Evolutionary conservation across 2,329 filamentous ascomycete genomes (phyloP).

Genomic region (Orbilia ellipsospora): DNA sequence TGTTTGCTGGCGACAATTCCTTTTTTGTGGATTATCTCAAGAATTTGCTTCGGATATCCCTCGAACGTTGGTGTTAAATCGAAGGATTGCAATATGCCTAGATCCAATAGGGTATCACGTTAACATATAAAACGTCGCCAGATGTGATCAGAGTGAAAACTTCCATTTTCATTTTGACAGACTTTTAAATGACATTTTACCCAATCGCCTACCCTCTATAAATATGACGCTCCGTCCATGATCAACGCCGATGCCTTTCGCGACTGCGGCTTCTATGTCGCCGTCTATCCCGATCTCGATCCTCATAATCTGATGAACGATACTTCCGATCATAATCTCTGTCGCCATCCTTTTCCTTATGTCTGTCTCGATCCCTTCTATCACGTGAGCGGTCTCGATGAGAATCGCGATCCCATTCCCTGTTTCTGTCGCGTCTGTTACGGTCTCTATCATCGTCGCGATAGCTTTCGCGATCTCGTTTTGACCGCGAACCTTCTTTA

Average conservation of each 20-base stretch:
- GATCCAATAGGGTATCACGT: too few species aligned
- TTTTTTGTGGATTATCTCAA: too few species aligned
- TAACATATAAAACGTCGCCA: too few species aligned
- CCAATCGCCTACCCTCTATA: too few species aligned
- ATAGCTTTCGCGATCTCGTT: constrained; percentile 61
- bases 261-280: constrained; percentile 56
- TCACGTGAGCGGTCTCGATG: constrained; percentile 60
- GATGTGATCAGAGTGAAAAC: too few species aligned
- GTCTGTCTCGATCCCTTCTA: constrained; percentile 58
- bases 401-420: constrained; percentile 56
- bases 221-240: too few species aligned
- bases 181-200: too few species aligned
- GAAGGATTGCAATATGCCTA: too few species aligned
- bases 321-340: constrained; percentile 52
- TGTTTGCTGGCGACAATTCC: too few species aligned
- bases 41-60: too few species aligned
- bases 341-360: constrained; percentile 38
- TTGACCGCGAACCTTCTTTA: constrained; percentile 61
- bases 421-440: constrained; percentile 54
- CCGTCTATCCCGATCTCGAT: constrained; percentile 52
- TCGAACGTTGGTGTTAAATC: too few species aligned
- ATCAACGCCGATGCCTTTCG: constrained; percentile 37
- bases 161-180: too few species aligned
- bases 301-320: constrained; percentile 43
- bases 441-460: constrained; percentile 60